Base-by-base conservation (phyloP, 202 grass and related monocot genomes). In the Sporobolus alterniflorus region DNA sequence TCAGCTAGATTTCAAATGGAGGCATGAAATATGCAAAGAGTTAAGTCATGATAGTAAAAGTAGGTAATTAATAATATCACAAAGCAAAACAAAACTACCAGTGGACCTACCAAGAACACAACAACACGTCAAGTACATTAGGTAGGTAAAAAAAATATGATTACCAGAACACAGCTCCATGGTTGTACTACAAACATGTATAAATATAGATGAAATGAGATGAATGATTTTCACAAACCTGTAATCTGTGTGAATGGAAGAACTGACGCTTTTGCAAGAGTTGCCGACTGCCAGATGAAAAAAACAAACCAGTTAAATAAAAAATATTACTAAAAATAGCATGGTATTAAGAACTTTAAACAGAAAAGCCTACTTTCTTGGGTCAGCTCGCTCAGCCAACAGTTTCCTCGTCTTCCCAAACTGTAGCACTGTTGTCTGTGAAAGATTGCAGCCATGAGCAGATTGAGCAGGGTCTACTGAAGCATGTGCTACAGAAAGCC, bases 201-300 rank as follows among this genome's bases (percentile, higher is more conserved):
- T 18, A 15, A 61, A 64, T 40, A 66, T 65, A 34, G 8, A 66
- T 24, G 13, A 33, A 55, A 81, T 66, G 26, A 34, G 46, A 8
- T 56, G n/a, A 63, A 22, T 6, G 0, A 7, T 22, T 71, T 69
- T 68, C 63, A 78, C 82, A 88, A 55, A 99, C 96, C 87, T 99
- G 96, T 83, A 91, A 89, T 59, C 93, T 96, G 85, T 99, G 96
- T 72, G 96, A 99, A 71, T 99, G 96, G 69, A 99, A 99, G 73
- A 99, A 99, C 61, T 99, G 93, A 16, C 93, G 89, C 66, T 94
- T 99, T 78, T 99, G 96, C 50, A 99, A 77, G 62, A 99, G 91
- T 85, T 90, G 89, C 5, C 91, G 93, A 85, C 96, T 99, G 87
- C 74, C 36, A 89, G 62, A 84, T 63, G 75, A 90, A 55, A 82